Evolutionary conservation across 2,329 filamentous ascomycete species (phyloP), one percentile per base, ranked within the genome.

Genomic region (Colletotrichum tropicicola): DNA sequence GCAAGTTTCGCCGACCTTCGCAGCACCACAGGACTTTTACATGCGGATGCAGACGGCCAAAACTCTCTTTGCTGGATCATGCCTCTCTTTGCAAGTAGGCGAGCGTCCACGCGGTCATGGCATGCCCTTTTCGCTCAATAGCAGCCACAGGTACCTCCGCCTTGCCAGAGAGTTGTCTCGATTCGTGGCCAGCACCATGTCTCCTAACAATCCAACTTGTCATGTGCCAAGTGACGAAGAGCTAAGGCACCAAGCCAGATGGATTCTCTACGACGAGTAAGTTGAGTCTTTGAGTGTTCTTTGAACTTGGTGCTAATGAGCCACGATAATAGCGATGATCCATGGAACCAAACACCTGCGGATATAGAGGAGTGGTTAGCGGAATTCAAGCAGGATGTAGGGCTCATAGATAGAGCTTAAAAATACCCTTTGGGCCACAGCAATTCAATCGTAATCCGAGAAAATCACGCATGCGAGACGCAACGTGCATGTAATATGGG

Each of bases 181-280:
- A 1, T 73, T 71, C 32, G 73, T 70, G 1, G 70, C 72, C 1
- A 71, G 70, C 1, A 72, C 72, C 0, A 77, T 71, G 73, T 77
- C 70, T 15, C 75, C 66, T 51, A 72, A 69, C 8, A 75, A 75
- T 10, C 73, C 73, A 2, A 70, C 69, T 52, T 73, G 56, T 13
- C 71, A 73, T 3, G 54, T 76, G 0, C 77, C 77, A 0, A 78
- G 75, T 0, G 77, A 80, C 17, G 73, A 73, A 5, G 77, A 79
- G 32, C 60, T 80, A 0, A 69, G 76, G 19, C 66, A 70, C 6
- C 73, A 79, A 59, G 77, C 76, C 2, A 70, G 73, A 1, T 73
- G 71, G 58, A 76, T 79, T 25, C 56, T 73, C 30, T 72, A 70
- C 5, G 74, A 74, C 19, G 72, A 73, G 72, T 73, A 25, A 69